These are phyloP conservation scores for Harrya chromipes DNA, from an alignment of 768 basidiomycete species.

Conservation along the genomic window DNA sequence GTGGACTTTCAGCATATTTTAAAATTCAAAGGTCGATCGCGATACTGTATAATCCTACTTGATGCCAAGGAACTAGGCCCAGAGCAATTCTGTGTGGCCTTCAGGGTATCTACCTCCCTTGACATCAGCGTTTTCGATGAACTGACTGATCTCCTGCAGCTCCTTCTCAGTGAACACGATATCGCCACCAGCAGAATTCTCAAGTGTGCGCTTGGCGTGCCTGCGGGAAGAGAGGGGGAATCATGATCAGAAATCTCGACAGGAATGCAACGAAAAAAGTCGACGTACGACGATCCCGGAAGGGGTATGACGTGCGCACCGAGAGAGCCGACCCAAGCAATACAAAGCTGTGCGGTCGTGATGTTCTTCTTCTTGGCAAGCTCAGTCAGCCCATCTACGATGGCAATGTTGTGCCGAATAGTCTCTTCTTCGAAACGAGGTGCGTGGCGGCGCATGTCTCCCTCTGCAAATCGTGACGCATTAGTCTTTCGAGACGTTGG, in stretches of 20 bases:
- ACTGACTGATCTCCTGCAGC: constrained; percentile 36
- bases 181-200: constrained; percentile 44
- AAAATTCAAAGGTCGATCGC: too few relatives aligned
- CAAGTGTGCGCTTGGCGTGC: constrained; percentile 39
- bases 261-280: too few relatives aligned
- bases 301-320: constrained; percentile 47
- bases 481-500: not conserved
- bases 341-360: constrained; percentile 41
- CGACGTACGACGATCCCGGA: constrained; percentile 44
- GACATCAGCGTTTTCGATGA: constrained; percentile 35
- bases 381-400: constrained; percentile 40
- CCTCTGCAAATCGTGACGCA: constrained; percentile 26
- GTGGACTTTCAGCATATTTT: too few relatives aligned
- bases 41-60: too few relatives aligned
- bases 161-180: constrained; percentile 41
- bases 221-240: constrained; percentile 4
- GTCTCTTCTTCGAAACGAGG: constrained; percentile 48
- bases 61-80: constrained; percentile 24
- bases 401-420: constrained; percentile 40
- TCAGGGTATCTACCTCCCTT: constrained; percentile 41
- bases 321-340: constrained; percentile 42
- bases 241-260: constrained; percentile 15
- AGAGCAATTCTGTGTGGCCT: constrained; percentile 22
- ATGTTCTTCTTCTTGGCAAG: constrained; percentile 43
- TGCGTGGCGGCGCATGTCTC: constrained; percentile 37